Evolutionary conservation across 2,329 filamentous ascomycete species (phyloP), one percentile per base, ranked within the genome.

Genomic region (Aspergillus tubingensis): DNA sequence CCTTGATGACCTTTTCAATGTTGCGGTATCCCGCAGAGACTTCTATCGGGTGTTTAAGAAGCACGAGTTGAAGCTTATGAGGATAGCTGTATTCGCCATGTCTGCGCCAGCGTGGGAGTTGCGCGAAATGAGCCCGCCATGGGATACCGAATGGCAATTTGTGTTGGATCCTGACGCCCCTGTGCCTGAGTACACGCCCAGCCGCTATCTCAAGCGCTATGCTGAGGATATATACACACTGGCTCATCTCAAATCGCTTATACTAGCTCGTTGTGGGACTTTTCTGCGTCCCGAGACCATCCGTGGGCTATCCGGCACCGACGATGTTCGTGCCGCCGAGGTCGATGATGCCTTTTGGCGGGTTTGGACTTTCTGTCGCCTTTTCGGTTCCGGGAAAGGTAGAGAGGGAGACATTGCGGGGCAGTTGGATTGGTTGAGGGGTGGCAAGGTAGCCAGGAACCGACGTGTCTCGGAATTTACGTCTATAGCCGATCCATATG

Each of bases 351-450:
- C 86, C 0, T 80, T 88, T 51, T 88, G 85, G 85, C 82, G 86
- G 2, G 83, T 89, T 30, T 88, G 86, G 86, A 86, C 83, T 0
- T 89, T 88, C 72, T 88, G 86, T 72, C 82, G 81, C 57, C 82
- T 88, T 32, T 89, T 89, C 56, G 86, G 86, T 1, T 81, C 79
- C 53, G 80, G 80, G 0, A 87, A 85, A 65, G 80, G 80, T 4
- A 80, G 85, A 13, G 84, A 87, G 65, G 82, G 85, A 30, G 85
- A 88, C 61, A 76, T 87, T 36, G 77, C 81, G 38, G 84, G 82
- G 3, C 86, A 88, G 69, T 80, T 85, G 65, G 85, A 88, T 66
- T 89, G 86, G 86, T 74, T 89, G 10, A 83, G 81, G 60, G 86
- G 86, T 36, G 86, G 85, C 2, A 59, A 74, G 5, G 71, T 84